phyloP scores from a whole-genome alignment of 106 monocot genomes.

The Posidonia australis region DNA sequence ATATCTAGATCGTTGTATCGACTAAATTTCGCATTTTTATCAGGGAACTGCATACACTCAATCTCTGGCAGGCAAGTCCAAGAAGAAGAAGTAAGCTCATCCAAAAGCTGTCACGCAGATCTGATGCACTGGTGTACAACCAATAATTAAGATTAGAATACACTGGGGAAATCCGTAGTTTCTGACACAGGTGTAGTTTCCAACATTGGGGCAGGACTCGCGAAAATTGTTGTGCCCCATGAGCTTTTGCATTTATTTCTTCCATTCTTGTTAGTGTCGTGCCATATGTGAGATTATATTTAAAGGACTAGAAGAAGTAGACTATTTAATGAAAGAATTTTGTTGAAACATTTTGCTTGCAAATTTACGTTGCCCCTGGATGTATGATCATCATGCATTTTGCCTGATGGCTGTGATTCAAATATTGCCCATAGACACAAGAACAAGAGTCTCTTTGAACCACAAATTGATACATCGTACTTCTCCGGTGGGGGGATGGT shows the following conservation, averaged over 20 bases:
- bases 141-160: no score
- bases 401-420: no score
- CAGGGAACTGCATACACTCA: constrained; percentile 75
- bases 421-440: no score
- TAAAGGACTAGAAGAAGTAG: not conserved
- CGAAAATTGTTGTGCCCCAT: not conserved
- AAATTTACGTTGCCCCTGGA: not conserved
- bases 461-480: no score
- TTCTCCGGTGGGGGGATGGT: no score
- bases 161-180: not conserved
- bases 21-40: not conserved
- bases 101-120: not conserved
- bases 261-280: not conserved
- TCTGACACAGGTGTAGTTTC: not conserved
- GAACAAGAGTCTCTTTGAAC: no score
- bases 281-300: no score
- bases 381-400: not conserved
- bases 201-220: not conserved
- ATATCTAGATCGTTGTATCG: not conserved
- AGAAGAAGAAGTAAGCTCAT: constrained; percentile 64
- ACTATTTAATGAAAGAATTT: not conserved
- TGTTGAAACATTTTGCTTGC: not conserved
- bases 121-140: not conserved
- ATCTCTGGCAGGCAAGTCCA: constrained; percentile 49
- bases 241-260: not conserved